Evolutionary conservation across 257 asterid genomes (phyloP).

Genomic region (Jacaranda copaia): DNA sequence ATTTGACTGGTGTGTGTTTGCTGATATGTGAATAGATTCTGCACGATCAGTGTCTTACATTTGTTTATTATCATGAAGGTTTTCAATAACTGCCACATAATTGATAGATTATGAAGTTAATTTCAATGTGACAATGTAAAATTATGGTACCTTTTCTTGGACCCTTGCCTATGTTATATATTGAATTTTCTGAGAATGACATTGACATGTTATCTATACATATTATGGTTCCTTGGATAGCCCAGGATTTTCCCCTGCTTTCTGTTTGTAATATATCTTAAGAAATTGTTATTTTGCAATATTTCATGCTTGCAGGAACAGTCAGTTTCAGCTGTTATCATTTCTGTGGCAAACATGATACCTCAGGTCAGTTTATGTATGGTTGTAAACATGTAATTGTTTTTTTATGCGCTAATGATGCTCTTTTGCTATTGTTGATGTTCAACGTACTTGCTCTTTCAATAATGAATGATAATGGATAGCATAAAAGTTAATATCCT

Average conservation of each 20-base stretch:
- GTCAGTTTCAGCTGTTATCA: slow-evolving; percentile 89
- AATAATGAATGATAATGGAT: not conserved
- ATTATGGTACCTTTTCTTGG: slow-evolving; percentile 18
- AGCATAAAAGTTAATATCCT: not conserved
- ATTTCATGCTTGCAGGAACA: slow-evolving; percentile 72
- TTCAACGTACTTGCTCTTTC: not conserved
- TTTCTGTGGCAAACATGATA: slow-evolving; percentile 91
- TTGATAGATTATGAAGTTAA: slow-evolving; percentile 26
- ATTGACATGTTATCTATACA: slow-evolving; percentile 11
- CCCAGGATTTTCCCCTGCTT: slow-evolving; percentile 1
- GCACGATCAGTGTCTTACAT: not conserved
- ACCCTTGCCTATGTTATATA: slow-evolving; percentile 22
- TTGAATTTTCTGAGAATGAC: slow-evolving; percentile 7
- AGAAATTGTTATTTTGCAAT: not conserved
- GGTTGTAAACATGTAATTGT: not conserved
- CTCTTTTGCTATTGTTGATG: slow-evolving; percentile 8
- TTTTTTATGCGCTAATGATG: not conserved
- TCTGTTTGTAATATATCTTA: slow-evolving; percentile 12
- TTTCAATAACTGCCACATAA: not conserved
- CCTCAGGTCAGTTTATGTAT: slow-evolving; percentile 80
- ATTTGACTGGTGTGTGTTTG: slow-evolving; percentile 14
- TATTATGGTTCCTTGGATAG: not conserved
- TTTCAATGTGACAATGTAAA: slow-evolving; percentile 19
- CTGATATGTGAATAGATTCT: slow-evolving; percentile 23
- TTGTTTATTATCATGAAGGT: not conserved